Evolutionary conservation across 140 eudicot genomes (phyloP).

Genomic region (Anethum foeniculum): DNA sequence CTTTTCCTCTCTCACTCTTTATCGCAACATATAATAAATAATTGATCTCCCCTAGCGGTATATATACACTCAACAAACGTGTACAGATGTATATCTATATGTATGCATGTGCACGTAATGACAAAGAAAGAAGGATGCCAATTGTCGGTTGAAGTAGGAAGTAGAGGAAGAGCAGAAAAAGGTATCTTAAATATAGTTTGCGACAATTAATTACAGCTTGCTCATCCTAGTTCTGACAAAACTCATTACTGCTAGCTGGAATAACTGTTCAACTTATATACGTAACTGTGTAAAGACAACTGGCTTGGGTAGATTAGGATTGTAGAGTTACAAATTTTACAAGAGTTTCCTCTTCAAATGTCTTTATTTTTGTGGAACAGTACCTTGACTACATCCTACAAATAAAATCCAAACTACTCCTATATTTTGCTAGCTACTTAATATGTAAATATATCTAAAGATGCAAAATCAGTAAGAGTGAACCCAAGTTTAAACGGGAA

Average conservation of each 20-base stretch:
- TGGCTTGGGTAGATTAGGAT: neutral
- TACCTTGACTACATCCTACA: neutral
- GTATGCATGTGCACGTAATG: neutral
- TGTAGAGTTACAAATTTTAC: neutral
- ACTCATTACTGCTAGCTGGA: neutral
- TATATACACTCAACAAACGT: neutral
- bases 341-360: too few species aligned
- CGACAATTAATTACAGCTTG: constrained; percentile 44
- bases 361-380: neutral
- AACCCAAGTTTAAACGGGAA: neutral
- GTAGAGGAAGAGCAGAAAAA: constrained; percentile 17
- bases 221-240: constrained; percentile 7
- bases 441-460: neutral
- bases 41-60: neutral
- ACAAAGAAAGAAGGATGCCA: constrained; percentile 8
- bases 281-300: neutral
- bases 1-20: neutral
- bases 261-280: constrained; percentile 1
- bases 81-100: neutral
- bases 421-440: neutral
- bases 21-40: neutral
- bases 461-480: neutral
- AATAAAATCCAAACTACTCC: neutral
- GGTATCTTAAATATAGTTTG: constrained; percentile 30
- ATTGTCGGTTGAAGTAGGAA: constrained; percentile 14